Base-by-base conservation (phyloP, 208 protist species). In the Trypanosoma grayi region DNA sequence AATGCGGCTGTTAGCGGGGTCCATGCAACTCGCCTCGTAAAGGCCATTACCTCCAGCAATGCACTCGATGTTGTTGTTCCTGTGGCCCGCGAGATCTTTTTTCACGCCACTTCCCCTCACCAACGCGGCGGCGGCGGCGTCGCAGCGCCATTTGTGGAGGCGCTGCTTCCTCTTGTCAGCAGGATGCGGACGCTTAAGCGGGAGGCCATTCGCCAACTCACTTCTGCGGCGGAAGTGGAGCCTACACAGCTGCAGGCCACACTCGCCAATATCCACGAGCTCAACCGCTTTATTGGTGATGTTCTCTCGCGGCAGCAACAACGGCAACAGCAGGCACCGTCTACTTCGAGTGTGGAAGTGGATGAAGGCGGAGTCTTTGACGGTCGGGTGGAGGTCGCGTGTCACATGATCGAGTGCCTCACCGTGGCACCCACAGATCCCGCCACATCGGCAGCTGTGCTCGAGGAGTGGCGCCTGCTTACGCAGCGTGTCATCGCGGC, bases 361-460 rank as follows among this genome's bases (percentile, higher is more conserved):
- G n/a, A n/a, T n/a, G n/a, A n/a, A n/a, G n/a, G n/a, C n/a, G n/a
- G n/a, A n/a, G n/a, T n/a, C n/a, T 36, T 72, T 2, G 66, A 46
- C 25, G 58, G 48, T 18, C 25, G 22, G 27, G 31, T 52, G 9
- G 58, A 59, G 20, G 20, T 65, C 1, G 66, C 33, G n/a, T 55
- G 48, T 48, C 37, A 40, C 30, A 46, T 72, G 57, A 50, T 72
- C 45, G 16, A 41, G 33, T 65, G 37, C 47, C 37, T 72, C 31
- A 65, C 66, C 25, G 22, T 65, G 5, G 24, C 50, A 30, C 63
- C 44, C n/a, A 20, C 16, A 45, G 30, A 14, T 13, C 39, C 60
- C 13, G 16, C n/a, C 20, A 40, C 24, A 14, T 40, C 34, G 16
- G n/a, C 11, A 34, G 20, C 54, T n/a, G 10, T 24, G 33, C 45